Conservation (phyloP, 306 rosid species). For the Malus orientalis region DNA sequence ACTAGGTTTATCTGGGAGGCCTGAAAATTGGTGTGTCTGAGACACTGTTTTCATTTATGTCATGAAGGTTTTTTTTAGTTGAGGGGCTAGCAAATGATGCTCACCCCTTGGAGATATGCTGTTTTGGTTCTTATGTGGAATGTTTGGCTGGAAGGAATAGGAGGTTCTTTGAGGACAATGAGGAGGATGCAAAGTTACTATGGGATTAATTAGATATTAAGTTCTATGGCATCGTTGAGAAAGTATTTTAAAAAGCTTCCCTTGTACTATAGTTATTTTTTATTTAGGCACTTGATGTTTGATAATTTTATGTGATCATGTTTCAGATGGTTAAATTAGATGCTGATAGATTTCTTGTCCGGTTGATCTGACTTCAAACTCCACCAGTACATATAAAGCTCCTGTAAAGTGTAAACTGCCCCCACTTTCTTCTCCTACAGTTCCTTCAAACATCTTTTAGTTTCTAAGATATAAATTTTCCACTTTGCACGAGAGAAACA, state of each 20-base stretch:
- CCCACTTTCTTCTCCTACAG: background rate
- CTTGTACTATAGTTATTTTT: background rate
- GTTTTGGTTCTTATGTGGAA: background rate
- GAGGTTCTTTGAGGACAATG: background rate
- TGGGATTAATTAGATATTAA: background rate
- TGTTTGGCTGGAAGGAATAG: background rate
- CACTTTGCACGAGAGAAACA: background rate
- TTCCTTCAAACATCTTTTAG: background rate
- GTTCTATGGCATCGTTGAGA: background rate
- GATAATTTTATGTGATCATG: background rate
- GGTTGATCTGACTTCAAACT: background rate
- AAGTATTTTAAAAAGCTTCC: background rate
- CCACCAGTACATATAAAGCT: background rate
- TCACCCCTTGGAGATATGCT: background rate
- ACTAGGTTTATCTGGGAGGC: background rate
- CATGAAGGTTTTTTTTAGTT: background rate
- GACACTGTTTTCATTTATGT: background rate
- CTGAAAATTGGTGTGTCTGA: background rate
- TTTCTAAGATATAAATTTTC: background rate
- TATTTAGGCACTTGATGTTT: background rate
- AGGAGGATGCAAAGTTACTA: background rate
- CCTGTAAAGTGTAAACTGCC: background rate
- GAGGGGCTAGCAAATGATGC: background rate
- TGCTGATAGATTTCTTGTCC: background rate
- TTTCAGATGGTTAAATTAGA: background rate